phyloP scores from a whole-genome alignment of 176 grass and related monocot genomes.

The Phoenix dactylifera region DNA sequence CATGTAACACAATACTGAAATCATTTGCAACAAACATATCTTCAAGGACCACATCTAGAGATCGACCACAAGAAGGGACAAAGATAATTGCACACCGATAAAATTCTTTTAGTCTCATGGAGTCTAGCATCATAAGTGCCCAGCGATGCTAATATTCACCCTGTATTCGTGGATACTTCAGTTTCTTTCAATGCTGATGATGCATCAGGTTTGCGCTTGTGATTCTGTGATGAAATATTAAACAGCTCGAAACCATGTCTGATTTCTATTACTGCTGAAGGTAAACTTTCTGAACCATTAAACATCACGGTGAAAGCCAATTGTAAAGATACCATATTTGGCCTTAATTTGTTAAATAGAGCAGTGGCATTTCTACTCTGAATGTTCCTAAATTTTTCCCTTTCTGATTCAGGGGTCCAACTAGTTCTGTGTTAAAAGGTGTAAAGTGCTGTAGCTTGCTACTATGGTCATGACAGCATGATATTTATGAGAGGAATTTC shows the following conservation, averaged over 20 bases:
- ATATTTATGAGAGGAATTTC: too few species aligned
- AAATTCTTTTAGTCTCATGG: conserved; percentile 52
- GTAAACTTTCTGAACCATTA: conserved; percentile 32
- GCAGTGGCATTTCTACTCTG: conserved; percentile 46
- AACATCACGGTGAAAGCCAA: conserved; percentile 64
- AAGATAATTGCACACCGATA: conserved; percentile 27
- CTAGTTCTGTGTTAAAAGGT: too few species aligned
- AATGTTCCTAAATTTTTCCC: background rate
- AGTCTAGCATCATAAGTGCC: conserved; percentile 57
- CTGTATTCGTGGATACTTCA: conserved; percentile 79
- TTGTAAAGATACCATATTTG: conserved; percentile 71
- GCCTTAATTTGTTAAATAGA: conserved; percentile 64
- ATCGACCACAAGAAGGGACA: conserved; percentile 18
- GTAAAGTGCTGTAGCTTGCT: too few species aligned
- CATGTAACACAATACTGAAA: background rate
- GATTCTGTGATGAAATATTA: conserved; percentile 51
- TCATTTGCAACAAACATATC: conserved; percentile 45
- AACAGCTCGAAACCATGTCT: conserved; percentile 56
- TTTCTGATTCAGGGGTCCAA: too few species aligned
- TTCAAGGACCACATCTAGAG: conserved; percentile 68
- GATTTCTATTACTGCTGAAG: conserved; percentile 45
- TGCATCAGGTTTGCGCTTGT: conserved; percentile 55
- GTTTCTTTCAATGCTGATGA: conserved; percentile 63
- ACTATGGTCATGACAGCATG: too few species aligned
- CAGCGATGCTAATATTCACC: conserved; percentile 46